These are phyloP conservation scores for Scheffersomyces lignicola DNA, from an alignment of 1,139 yeast species.

Conservation along the genomic window DNA sequence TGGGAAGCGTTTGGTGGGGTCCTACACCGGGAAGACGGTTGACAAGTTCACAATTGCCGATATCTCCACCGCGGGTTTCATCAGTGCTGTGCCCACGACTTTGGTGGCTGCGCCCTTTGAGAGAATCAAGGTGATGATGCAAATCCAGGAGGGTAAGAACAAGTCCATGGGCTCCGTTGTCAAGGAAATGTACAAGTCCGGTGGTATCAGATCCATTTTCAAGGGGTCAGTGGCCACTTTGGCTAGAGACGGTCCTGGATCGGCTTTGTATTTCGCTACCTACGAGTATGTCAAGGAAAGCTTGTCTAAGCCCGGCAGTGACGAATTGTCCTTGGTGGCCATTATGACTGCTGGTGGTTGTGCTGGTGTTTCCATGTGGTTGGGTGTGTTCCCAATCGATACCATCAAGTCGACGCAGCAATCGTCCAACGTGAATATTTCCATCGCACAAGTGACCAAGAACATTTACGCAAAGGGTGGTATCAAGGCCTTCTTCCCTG, in stretches of 20 bases:
- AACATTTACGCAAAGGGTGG: slow-evolving; percentile 73
- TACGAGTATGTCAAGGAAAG: slow-evolving; percentile 76
- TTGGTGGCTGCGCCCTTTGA: slow-evolving; percentile 96
- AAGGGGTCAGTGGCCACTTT: slow-evolving; percentile 91
- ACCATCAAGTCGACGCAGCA: slow-evolving; percentile 89
- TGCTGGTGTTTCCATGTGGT: slow-evolving; percentile 98
- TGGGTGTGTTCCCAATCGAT: slow-evolving; percentile 93
- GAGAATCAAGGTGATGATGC: slow-evolving; percentile 91
- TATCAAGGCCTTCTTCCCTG: slow-evolving; percentile 92
- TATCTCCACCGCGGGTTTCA: slow-evolving; percentile 91
- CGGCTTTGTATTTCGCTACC: slow-evolving; percentile 95
- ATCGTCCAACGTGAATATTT: slow-evolving; percentile 57
- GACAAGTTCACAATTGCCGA: slow-evolving; percentile 61
- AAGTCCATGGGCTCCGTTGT: slow-evolving; percentile 61
- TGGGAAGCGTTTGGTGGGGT: slow-evolving; percentile 73
- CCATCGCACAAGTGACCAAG: slow-evolving; percentile 67
- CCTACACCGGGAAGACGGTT: slow-evolving; percentile 39
- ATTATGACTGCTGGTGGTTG: slow-evolving; percentile 90
- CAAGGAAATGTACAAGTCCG: slow-evolving; percentile 69
- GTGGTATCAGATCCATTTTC: slow-evolving; percentile 82
- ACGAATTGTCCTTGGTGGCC: slow-evolving; percentile 65
- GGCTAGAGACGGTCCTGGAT: slow-evolving; percentile 97
- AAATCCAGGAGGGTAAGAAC: slow-evolving; percentile 57
- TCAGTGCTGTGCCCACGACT: slow-evolving; percentile 93
- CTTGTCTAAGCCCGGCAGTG: slow-evolving; percentile 59